phyloP scores from a whole-genome alignment of 2,329 filamentous ascomycete genomes.

The Westerdykella aurantiaca region DNA sequence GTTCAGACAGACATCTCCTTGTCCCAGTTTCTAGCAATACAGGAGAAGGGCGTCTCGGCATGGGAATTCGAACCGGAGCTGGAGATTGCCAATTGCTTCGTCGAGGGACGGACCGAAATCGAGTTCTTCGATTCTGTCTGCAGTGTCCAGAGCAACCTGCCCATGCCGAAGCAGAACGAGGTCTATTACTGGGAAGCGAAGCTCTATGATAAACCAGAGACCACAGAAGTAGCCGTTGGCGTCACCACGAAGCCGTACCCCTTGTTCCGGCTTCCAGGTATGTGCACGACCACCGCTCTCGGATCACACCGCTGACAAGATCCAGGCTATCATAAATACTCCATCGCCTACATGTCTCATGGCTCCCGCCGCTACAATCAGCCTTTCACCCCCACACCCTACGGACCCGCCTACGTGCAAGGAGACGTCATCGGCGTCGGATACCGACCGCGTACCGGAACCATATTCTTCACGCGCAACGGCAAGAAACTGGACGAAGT shows the following conservation, averaged over 20 bases:
- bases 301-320: conserved; percentile 12
- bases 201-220: conserved; percentile 94
- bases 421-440: conserved; percentile 95
- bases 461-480: conserved; percentile 96
- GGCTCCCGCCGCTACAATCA: conserved; percentile 88
- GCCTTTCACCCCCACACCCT: conserved; percentile 72
- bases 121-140: conserved; percentile 99
- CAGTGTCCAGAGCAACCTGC: conserved; percentile 93
- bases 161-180: conserved; percentile 97
- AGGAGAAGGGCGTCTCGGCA: conserved; percentile 98
- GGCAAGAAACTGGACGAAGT: conserved; percentile 96
- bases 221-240: conserved; percentile 79
- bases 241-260: conserved; percentile 97
- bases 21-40: conserved; percentile 95
- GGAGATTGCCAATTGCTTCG: conserved; percentile 98
- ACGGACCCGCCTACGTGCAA: conserved; percentile 80
- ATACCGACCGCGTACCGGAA: conserved; percentile 88
- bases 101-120: conserved; percentile 92
- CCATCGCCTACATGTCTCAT: conserved; percentile 82
- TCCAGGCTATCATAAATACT: conserved; percentile 83
- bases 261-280: conserved; percentile 87
- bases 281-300: conserved; percentile 20
- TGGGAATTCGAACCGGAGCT: conserved; percentile 99
- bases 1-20: conserved; percentile 94
- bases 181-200: conserved; percentile 99